Evolutionary conservation across 805 yeast species (phyloP), one percentile per base, ranked within the genome.

Genomic region (Sugiyamaella floridensis): DNA sequence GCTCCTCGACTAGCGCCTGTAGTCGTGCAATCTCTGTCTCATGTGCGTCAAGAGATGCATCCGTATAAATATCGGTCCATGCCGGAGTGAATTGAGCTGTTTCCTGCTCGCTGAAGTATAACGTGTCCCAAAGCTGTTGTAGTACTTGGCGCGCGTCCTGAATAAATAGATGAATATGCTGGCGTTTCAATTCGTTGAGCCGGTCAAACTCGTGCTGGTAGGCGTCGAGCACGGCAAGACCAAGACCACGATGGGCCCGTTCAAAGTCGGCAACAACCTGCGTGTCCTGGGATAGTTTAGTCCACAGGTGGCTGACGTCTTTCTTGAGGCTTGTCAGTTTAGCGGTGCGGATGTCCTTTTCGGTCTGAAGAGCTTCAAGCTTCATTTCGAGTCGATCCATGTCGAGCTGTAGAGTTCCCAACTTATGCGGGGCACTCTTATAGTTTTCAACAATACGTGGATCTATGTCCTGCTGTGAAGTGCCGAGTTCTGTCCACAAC

Each of bases 101-200:
- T 48, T 83, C 81, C 0, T 71, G 74, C 0, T 73, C 76, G 1
- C 85, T 75, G 56, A 77, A 84, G 65, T 77, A 81, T 59, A 90
- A 67, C 8, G 73, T 67, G 37, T 75, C 71, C 90, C 96, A 89
- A 10, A 79, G 68, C 2, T 72, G 76, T 42, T 73, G 75, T 10
- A 90, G 83, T 52, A 79, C 79, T 1, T 63, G 60, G 65, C 92
- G 75, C 1, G 85, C 73, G 45, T 81, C 85, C 5, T 71, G 62
- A 11, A 90, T 85, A 55, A 90, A 83, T 18, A 79, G 79, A 49
- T 85, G 83, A 18, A 90, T 79, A 58, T 78, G 78, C 52, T 79
- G 76, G 28, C 81, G 76, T 59, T 92, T 81, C 66, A 81, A 79
- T 26, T 72, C 68, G 46, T 77, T 75, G 26, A 90, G 72, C 51